Base-by-base conservation (phyloP, 2,329 filamentous ascomycete species). In the Curvularia hawaiiensis region DNA sequence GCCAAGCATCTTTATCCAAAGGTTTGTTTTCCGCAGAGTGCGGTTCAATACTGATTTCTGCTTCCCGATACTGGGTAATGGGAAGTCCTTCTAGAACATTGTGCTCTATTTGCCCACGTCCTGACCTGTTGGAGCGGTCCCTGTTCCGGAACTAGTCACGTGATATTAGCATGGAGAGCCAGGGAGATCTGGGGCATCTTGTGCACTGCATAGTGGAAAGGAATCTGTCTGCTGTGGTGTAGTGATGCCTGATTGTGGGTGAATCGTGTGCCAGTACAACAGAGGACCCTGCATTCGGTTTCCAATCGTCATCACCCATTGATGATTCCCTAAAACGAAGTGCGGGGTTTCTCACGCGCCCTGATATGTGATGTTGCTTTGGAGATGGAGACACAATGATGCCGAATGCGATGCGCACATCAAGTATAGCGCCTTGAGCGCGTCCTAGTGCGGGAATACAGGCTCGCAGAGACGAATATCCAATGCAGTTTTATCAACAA, bases 51-150 rank as follows among this genome's bases (percentile, higher is more conserved):
- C 80, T 88, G 55, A 91, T 63, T 54, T 79, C 77, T 57, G 90
- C 87, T 62, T 90, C 87, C 54, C 90, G 88, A 90, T 92, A 98
- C 84, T 96, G 92, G 70, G 92, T 89, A 56, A 97, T 90, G 16
- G 94, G 94, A 11, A 97, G 84, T 58, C 92, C 91, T 83, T 85
- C 81, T 49, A 86, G 83, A 49, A 88, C 81, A 79, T 90, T 88
- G 72, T 88, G 85, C 63, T 90, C 87, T 52, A 83, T 79, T 64
- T 85, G 83, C 43, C 79, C 79, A 59, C 85, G 83, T 56, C 83
- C 80, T 58, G 82, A 83, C 64, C 85, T 82, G 58, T 85, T 84
- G 59, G 83, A 84, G 20, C 83, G 82, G 61, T 84, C 83, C 56
- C 83, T 82, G 45, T 83, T 81, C 51, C 84, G 79, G 65, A 85